Percentiles rank a stretch among this genome's conserved stretches.
Conservation (phyloP, 495 filamentous ascomycete species). For the Lophium mytilinum region DNA sequence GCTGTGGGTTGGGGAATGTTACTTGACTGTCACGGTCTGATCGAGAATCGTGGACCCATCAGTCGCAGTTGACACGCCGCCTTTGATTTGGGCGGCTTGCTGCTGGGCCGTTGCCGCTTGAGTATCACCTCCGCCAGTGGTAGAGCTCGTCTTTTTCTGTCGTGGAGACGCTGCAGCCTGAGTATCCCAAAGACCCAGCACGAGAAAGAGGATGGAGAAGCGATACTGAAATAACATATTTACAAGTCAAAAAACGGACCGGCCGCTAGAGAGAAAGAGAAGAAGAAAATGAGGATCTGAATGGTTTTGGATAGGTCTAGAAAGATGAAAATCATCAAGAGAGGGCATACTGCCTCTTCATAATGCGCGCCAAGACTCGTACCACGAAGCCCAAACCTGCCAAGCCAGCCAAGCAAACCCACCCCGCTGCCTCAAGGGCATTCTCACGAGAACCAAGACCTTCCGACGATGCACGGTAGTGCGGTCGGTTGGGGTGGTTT, state of each 20-base stretch:
- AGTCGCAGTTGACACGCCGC: constrained; percentile 30
- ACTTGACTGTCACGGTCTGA: constrained; percentile 41
- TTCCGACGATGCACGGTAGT: too few species aligned
- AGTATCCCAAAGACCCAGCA: neutral
- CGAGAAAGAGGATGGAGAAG: neutral
- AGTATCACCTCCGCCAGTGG: neutral
- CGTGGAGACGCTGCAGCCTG: neutral
- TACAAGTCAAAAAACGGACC: neutral
- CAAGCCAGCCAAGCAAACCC: too few species aligned
- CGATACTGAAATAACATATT: neutral
- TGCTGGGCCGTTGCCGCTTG: constrained; percentile 29
- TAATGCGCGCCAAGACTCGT: too few species aligned
- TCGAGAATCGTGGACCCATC: constrained; percentile 44
- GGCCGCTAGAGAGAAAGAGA: too few species aligned
- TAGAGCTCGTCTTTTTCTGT: neutral
- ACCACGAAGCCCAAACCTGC: too few species aligned
- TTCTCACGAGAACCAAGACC: too few species aligned
- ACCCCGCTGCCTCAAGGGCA: too few species aligned
- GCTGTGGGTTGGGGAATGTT: constrained; percentile 2
- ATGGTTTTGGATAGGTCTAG: too few species aligned
- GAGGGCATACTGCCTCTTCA: too few species aligned
- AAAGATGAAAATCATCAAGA: too few species aligned
- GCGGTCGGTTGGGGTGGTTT: too few species aligned
- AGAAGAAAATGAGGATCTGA: too few species aligned
- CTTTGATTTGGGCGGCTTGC: constrained; percentile 34